Evolutionary conservation across 768 basidiomycete species (phyloP), one percentile per base, ranked within the genome.

Genomic region (Phanerodontia chrysosporium): DNA sequence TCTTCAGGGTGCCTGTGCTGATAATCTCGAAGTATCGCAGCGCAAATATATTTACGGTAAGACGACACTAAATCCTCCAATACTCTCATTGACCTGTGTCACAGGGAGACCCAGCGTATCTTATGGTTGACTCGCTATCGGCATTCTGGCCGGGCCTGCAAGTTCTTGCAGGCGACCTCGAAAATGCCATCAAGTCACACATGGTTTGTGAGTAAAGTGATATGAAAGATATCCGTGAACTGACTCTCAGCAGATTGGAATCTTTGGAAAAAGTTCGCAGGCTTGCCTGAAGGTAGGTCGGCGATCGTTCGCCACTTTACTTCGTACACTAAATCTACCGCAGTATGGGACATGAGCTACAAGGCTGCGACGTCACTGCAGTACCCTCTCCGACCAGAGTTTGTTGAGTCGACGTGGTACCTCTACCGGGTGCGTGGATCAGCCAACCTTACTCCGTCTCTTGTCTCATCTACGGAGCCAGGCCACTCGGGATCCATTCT

Each of bases 141-240:
- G 95, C 97, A 1, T 99, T 98, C 71, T 94, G 95, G 86, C 93
- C 96, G n/a, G 97, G 95, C 22, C 77, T 98, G 16, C 96, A 97
- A 73, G 90, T 95, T 10, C 74, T 93, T 13, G 85, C 86, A 3
- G 91, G 90, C 21, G 91, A 97, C 74, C 69, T 97, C 35, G 86
- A 91, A 69, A 93, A 83, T 70, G 96, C 95, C 18, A 91, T 97
- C 65, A 92, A 92, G 66, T 80, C 90, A n/a, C 96, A 98, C 73
- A 73, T 96, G 66, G 81, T 87, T 49, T 97, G 92, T 92, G 63
- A 66, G 86, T 21, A 7, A n/a, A 18, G 21, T 49, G 18, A 6
- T 45, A 22, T 16, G 16, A 32, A 14, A 27, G 1, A n/a, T 36
- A 49, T 45, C 46, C n/a, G 49, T 58, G 21, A 67, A 44, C 53